Conservation (phyloP, 1,139 yeast genomes). For the Saccharomyces hybrid region DNA sequence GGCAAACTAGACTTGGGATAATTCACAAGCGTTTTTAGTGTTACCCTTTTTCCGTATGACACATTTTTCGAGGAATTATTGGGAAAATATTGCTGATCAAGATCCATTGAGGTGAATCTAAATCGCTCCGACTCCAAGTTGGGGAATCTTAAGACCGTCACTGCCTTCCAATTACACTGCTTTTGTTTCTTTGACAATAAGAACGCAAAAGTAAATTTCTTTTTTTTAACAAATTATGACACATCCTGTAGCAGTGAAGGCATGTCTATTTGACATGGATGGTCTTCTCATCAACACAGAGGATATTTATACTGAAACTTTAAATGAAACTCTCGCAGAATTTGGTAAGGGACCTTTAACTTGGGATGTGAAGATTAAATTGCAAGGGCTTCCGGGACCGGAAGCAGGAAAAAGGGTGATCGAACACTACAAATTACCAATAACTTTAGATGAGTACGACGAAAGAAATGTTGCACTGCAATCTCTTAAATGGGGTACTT, state of each 20-base stretch:
- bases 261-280: slow-evolving; percentile 95
- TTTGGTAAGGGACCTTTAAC: slow-evolving; percentile 73
- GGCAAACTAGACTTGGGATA: not conserved
- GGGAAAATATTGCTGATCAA: not conserved
- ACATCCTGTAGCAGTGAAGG: slow-evolving; percentile 42
- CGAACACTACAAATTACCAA: slow-evolving; percentile 58
- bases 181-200: not conserved
- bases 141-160: not conserved
- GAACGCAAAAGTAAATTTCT: not conserved
- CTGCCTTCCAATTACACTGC: not conserved
- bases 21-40: not conserved
- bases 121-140: not conserved
- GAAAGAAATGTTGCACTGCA: slow-evolving; percentile 49
- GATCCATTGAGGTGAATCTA: not conserved
- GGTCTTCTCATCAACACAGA: slow-evolving; percentile 89
- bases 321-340: slow-evolving; percentile 54
- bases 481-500: slow-evolving; percentile 50
- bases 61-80: not conserved
- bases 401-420: slow-evolving; percentile 58
- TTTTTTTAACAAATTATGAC: not conserved
- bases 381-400: slow-evolving; percentile 88
- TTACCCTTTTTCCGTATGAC: not conserved
- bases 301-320: slow-evolving; percentile 74
- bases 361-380: slow-evolving; percentile 79
- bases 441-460: slow-evolving; percentile 55